These are phyloP conservation scores for Citrullus colocynthis DNA, from an alignment of 306 rosid genomes.

Conservation along the genomic window DNA sequence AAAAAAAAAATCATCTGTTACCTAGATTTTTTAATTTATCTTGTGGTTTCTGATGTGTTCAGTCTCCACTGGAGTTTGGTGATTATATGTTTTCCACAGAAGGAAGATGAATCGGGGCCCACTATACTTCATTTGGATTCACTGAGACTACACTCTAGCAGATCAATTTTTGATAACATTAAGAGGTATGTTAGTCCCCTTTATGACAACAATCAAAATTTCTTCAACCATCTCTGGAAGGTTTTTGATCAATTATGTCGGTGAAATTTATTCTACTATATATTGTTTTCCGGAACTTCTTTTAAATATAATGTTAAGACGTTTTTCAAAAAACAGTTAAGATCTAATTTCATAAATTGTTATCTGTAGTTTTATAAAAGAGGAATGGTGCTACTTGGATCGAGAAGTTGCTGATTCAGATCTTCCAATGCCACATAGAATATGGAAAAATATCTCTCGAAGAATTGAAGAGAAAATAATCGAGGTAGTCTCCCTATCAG, in stretches of 20 bases:
- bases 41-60: conserved; percentile 20
- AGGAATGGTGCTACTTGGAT: conserved; percentile 59
- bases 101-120: conserved; percentile 78
- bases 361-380: conserved; percentile 50
- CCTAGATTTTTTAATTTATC: not conserved
- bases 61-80: conserved; percentile 95
- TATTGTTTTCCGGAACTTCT: not conserved
- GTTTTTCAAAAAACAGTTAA: not conserved
- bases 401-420: conserved; percentile 29
- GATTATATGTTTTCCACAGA: conserved; percentile 77
- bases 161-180: conserved; percentile 54
- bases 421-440: conserved; percentile 44
- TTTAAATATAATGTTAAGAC: not conserved
- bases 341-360: conserved; percentile 9
- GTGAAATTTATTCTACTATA: not conserved
- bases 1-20: not conserved
- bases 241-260: not conserved
- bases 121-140: conserved; percentile 90
- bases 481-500: conserved; percentile 21
- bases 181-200: conserved; percentile 35
- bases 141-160: conserved; percentile 71
- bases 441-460: conserved; percentile 65
- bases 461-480: conserved; percentile 46
- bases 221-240: not conserved
- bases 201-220: not conserved